These are phyloP conservation scores for Suillus subaureus DNA, from an alignment of 768 basidiomycete genomes.

Conservation along the genomic window DNA sequence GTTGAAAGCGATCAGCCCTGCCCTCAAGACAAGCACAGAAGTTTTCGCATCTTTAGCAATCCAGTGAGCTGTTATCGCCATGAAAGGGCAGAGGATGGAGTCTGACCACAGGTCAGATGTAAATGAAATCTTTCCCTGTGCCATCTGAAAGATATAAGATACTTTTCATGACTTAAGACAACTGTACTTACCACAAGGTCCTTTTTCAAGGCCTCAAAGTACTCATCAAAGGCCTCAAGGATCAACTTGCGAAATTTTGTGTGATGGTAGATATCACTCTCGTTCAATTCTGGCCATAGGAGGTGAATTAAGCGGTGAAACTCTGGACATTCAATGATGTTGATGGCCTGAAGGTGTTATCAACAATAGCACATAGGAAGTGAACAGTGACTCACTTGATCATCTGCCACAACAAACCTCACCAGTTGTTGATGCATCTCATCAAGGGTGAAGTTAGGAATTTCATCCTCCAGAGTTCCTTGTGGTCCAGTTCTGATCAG, in stretches of 20 bases:
- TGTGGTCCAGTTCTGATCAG: not conserved
- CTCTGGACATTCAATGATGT: conserved; percentile 7
- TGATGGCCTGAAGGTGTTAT: conserved; percentile 3
- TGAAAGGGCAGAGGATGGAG: conserved; percentile 23
- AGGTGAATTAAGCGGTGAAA: not conserved
- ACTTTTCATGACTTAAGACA: not conserved
- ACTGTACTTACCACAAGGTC: conserved; percentile 7
- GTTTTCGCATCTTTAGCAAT: not conserved
- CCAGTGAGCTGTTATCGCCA: conserved; percentile 39
- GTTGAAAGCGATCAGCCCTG: conserved; percentile 20
- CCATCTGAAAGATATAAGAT: conserved; percentile 6
- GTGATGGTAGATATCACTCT: conserved; percentile 14
- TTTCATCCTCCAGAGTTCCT: not conserved
- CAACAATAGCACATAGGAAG: not conserved
- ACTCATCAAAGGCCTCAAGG: not conserved
- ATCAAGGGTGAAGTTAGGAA: not conserved
- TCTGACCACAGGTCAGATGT: conserved; percentile 40
- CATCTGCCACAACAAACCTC: not conserved
- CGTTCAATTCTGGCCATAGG: conserved; percentile 4
- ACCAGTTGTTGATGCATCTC: not conserved
- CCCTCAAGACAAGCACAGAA: not conserved
- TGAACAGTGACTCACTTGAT: not conserved
- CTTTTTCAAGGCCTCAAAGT: conserved; percentile 8
- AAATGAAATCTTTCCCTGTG: conserved; percentile 18
- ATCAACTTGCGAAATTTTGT: conserved; percentile 12